These are phyloP conservation scores for Cladosporium sp. DNA, from an alignment of 2,329 filamentous ascomycete species.

Conservation along the genomic window DNA sequence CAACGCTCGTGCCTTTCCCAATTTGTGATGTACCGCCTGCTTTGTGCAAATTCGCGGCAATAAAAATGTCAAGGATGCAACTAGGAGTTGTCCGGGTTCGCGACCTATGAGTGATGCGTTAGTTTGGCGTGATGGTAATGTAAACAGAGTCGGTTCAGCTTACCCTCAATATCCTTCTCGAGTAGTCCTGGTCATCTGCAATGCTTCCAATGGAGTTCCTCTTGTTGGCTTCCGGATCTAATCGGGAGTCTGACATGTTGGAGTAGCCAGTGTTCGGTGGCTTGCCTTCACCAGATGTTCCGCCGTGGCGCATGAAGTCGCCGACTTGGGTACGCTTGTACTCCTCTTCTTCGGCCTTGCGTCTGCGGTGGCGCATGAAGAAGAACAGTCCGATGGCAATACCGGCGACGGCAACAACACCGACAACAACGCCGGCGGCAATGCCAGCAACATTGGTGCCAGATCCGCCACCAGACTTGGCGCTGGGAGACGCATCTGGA, in stretches of 20 bases:
- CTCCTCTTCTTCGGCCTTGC: conserved; percentile 78
- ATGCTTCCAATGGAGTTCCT: conserved; percentile 82
- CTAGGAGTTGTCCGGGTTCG: conserved; percentile 17
- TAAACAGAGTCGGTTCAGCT: background rate
- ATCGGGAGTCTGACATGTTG: conserved; percentile 76
- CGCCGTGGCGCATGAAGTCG: conserved; percentile 63
- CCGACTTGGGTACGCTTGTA: conserved; percentile 77
- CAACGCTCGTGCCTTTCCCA: conserved; percentile 9
- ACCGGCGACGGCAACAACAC: conserved; percentile 68
- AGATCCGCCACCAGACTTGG: conserved; percentile 38
- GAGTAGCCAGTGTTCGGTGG: conserved; percentile 63
- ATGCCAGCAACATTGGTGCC: conserved; percentile 76
- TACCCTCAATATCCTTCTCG: conserved; percentile 92
- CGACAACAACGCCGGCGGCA: conserved; percentile 83
- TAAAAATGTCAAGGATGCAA: background rate
- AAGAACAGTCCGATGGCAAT: conserved; percentile 70
- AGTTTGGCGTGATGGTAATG: background rate
- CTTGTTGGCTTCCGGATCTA: conserved; percentile 69
- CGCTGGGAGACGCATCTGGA: conserved; percentile 49
- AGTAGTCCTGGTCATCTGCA: conserved; percentile 96
- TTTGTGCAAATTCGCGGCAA: conserved; percentile 10
- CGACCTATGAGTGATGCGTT: background rate
- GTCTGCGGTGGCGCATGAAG: conserved; percentile 72
- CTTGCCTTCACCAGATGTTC: conserved; percentile 40
- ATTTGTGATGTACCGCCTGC: conserved; percentile 11